Evolutionary conservation across 2,329 filamentous ascomycete species (phyloP).

Genomic region (Fusarium albosuccineum): DNA sequence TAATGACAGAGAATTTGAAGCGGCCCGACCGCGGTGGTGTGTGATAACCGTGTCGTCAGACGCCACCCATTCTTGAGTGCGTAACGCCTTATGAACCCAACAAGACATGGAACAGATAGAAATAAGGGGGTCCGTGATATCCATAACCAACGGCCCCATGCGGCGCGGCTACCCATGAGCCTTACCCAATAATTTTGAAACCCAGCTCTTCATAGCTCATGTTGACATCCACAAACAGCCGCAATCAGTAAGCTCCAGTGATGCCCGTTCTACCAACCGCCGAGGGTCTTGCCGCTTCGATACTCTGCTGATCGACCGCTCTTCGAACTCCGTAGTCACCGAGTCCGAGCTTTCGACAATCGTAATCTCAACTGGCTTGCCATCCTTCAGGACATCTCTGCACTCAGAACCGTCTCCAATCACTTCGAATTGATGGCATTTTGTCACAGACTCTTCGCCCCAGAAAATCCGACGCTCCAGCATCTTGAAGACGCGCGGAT

Average conservation of each 20-base stretch:
- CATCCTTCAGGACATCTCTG: constrained; percentile 53
- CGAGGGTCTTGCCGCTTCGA: constrained; percentile 28
- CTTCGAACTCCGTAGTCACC: constrained; percentile 1
- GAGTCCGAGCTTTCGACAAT: constrained; percentile 56
- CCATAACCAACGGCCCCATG: neutral
- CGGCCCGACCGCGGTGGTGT: constrained; percentile 17
- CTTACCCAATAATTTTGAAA: constrained; percentile 4
- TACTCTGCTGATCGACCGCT: constrained; percentile 2
- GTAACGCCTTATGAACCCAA: constrained; percentile 27
- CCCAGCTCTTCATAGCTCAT: constrained; percentile 42
- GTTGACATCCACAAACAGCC: constrained; percentile 67
- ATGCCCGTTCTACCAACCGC: constrained; percentile 30
- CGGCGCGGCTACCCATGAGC: neutral
- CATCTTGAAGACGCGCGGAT: constrained; percentile 67
- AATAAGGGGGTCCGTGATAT: constrained; percentile 9
- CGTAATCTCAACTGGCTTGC: constrained; percentile 56
- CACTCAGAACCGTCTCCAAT: constrained; percentile 53
- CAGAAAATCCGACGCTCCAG: constrained; percentile 63
- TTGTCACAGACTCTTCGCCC: constrained; percentile 52
- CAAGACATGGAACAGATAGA: constrained; percentile 11
- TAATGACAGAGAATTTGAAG: constrained; percentile 32
- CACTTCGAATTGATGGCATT: constrained; percentile 64
- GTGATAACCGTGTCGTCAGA: constrained; percentile 21
- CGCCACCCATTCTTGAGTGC: constrained; percentile 25
- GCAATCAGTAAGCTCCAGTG: constrained; percentile 61